Base-by-base conservation (phyloP, 2,329 filamentous ascomycete species). In the Aaosphaeria arxii region DNA sequence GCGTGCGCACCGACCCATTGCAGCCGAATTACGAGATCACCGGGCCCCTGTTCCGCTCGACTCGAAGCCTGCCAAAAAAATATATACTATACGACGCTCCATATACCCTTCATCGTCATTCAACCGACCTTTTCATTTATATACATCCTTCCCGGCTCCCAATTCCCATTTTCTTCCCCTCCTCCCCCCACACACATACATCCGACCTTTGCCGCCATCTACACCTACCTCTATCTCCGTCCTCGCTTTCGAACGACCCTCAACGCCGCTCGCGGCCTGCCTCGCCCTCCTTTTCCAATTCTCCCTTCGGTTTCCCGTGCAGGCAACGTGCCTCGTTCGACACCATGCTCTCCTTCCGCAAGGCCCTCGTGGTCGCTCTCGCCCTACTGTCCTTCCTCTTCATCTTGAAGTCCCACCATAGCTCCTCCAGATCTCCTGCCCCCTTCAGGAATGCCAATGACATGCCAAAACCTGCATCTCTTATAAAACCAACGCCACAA, bases 331-430 rank as follows among this genome's bases (percentile, higher is more conserved):
- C 40, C 43, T 44, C 41, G 52, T 51, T 64, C 13, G 6, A 30
- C 41, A 74, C 64, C 50, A 95, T 95, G 89, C 80, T 91, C 68
- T 88, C 87, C 63, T 89, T 88, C 66, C 83, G 85, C 64, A 86
- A 88, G 72, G 87, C 88, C 63, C 70, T 95, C 53, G 74, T 89
- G 58, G 80, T 86, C 47, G 88, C 89, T 42, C 79, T 82, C 59
- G 80, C 85, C 65, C 72, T 91, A 55, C 71, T 92, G 59, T 80
- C 83, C 30, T 75, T 88, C 62, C 77, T 91, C 71, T 84, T 85
- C 73, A 73, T 92, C 53, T 77, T 90, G 56, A 83, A 83, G 51
- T 80, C 81, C 50, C 78, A 83, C 40, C 83, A 86, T 53, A 54
- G 59, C 13, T 33, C 36, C 30, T 53, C 44, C 52, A 57, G 48